Conservation (phyloP, 306 rosid genomes). For the Geum urbanum region DNA sequence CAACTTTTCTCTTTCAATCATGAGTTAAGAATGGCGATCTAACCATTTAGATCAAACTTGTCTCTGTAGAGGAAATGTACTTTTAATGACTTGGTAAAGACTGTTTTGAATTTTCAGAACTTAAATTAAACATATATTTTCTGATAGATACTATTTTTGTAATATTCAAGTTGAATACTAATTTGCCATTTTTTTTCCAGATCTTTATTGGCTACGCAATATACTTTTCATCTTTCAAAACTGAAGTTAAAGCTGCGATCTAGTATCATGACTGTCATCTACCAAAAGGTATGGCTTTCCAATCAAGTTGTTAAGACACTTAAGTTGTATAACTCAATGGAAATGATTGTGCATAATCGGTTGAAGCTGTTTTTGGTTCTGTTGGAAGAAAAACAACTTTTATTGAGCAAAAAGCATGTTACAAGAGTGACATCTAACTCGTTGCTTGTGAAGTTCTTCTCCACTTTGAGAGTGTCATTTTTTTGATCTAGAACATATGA, state of each 20-base stretch:
- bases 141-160: background rate
- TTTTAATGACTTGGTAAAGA: background rate
- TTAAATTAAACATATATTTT: no score
- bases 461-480: no score
- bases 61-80: background rate
- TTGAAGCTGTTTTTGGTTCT: background rate
- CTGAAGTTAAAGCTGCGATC: slow-evolving; percentile 87
- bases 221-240: slow-evolving; percentile 72
- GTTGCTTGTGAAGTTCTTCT: no score
- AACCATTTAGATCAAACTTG: background rate
- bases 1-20: background rate
- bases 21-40: background rate
- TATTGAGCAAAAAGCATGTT: background rate
- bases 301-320: background rate
- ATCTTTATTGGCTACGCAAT: slow-evolving; percentile 87
- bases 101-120: no score
- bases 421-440: no score
- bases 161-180: slow-evolving; percentile 15
- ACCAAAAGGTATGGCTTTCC: slow-evolving; percentile 56
- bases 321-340: background rate
- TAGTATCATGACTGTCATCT: slow-evolving; percentile 79
- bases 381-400: background rate
- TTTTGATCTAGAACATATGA: no score
- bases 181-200: slow-evolving; percentile 42
- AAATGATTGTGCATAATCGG: background rate